Conservation (phyloP, 768 basidiomycete genomes). For the Nidularia pulvinata region DNA sequence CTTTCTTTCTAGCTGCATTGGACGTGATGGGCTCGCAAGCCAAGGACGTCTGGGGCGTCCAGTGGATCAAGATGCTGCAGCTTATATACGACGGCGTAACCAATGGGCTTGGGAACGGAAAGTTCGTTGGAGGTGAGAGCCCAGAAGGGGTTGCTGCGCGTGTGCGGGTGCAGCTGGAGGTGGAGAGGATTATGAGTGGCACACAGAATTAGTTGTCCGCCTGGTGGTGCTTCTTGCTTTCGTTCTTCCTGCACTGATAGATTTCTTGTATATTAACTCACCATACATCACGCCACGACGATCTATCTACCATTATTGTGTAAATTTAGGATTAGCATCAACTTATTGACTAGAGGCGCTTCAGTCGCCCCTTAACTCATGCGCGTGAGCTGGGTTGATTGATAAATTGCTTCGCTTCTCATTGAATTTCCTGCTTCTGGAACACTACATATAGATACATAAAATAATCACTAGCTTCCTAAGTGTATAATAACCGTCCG, state of each 20-base stretch:
- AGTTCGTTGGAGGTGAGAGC: conserved; percentile 57
- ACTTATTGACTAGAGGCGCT: too few relatives aligned
- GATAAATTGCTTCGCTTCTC: too few relatives aligned
- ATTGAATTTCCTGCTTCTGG: too few relatives aligned
- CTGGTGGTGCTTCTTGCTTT: not conserved
- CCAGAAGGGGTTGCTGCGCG: conserved; percentile 66
- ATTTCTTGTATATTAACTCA: too few relatives aligned
- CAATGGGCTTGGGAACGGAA: conserved; percentile 42
- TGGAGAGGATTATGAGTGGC: conserved; percentile 58
- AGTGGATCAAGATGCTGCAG: conserved; percentile 75
- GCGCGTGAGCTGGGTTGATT: too few relatives aligned
- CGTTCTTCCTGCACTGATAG: not conserved
- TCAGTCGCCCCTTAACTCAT: too few relatives aligned
- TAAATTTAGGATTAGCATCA: too few relatives aligned
- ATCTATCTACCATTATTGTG: too few relatives aligned
- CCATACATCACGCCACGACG: too few relatives aligned
- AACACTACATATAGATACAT: too few relatives aligned
- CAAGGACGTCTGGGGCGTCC: conserved; percentile 66
- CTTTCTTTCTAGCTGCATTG: conserved; percentile 50
- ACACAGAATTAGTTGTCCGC: not conserved
- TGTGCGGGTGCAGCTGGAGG: conserved; percentile 59
- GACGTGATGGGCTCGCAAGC: conserved; percentile 71
- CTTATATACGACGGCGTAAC: conserved; percentile 67
- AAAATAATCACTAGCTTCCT: too few relatives aligned
- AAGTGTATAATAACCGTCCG: too few relatives aligned